These are phyloP conservation scores for Chytriomyces hyalinus DNA, from an alignment of 192 early-diverging fungal species.

Conservation along the genomic window DNA sequence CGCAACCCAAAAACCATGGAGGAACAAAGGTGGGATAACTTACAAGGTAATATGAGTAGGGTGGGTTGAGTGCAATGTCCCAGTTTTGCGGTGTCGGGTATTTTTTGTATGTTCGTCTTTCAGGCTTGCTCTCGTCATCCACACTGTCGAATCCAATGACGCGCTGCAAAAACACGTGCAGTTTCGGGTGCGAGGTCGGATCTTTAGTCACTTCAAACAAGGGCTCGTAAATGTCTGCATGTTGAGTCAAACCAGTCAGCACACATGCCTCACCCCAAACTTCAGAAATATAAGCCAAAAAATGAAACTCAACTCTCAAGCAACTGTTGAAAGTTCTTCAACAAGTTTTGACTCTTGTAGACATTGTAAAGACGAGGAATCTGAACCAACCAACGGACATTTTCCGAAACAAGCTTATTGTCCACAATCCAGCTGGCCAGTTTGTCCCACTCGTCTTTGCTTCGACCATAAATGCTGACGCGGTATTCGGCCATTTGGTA, in stretches of 20 bases:
- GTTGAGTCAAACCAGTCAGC: constrained; percentile 4
- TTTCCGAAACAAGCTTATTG: constrained; percentile 87
- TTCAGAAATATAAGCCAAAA: neutral
- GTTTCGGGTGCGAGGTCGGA: constrained; percentile 83
- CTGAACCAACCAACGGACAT: constrained; percentile 96
- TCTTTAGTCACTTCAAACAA: constrained; percentile 90
- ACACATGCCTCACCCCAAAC: neutral
- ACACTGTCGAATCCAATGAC: constrained; percentile 94
- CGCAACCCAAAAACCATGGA: neutral
- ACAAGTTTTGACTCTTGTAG: constrained; percentile 69
- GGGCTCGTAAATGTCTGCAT: constrained; percentile 79
- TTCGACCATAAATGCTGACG: constrained; percentile 88
- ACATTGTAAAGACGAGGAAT: constrained; percentile 89
- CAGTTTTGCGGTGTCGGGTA: constrained; percentile 61
- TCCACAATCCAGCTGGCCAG: constrained; percentile 90
- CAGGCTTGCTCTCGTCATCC: constrained; percentile 92
- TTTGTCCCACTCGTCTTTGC: constrained; percentile 88
- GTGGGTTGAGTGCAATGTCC: constrained; percentile 73
- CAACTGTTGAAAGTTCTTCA: constrained; percentile 78
- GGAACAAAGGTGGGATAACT: neutral
- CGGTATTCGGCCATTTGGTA: constrained; percentile 96
- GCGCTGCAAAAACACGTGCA: constrained; percentile 91
- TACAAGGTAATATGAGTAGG: constrained; percentile 86
- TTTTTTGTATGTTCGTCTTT: constrained; percentile 81
- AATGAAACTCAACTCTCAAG: constrained; percentile 63